Evolutionary conservation across 2,329 filamentous ascomycete genomes (phyloP).

Genomic region (Gremmenia infestans): DNA sequence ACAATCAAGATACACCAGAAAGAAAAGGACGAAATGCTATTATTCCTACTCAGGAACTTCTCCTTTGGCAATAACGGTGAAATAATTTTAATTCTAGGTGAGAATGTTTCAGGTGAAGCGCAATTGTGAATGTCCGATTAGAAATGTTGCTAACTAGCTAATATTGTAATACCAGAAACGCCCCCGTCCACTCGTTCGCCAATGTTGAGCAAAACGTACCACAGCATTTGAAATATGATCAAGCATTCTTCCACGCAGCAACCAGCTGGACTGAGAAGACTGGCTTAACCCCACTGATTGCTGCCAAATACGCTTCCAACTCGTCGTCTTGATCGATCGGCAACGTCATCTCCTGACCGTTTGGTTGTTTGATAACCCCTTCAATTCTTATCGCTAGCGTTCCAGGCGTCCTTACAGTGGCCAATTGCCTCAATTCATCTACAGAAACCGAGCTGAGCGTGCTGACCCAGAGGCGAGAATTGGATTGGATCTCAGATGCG

Average conservation of each 20-base stretch:
- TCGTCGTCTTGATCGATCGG: constrained; percentile 67
- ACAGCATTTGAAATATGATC: no score
- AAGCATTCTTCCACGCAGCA: constrained; percentile 25
- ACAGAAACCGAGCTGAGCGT: constrained; percentile 53
- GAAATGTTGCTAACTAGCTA: no score
- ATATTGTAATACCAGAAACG: no score
- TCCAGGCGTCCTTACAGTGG: constrained; percentile 56
- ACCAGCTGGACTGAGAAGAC: constrained; percentile 31
- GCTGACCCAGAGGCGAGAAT: constrained; percentile 58
- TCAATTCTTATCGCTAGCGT: constrained; percentile 56
- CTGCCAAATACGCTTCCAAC: constrained; percentile 64
- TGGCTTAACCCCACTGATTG: constrained; percentile 36
- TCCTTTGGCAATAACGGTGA: no score
- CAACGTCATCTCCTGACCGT: constrained; percentile 52
- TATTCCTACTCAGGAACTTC: no score
- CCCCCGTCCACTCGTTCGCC: no score
- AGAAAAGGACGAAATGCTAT: no score
- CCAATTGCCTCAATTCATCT: constrained; percentile 57
- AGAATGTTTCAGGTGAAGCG: no score
- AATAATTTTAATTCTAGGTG: no score
- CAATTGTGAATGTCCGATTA: no score
- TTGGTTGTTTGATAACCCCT: constrained; percentile 57
- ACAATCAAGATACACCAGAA: no score
- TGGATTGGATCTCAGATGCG: constrained; percentile 50
- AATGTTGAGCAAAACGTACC: no score